Base-by-base conservation (phyloP, 192 early-diverging fungal genomes). In the Phlyctochytrium bullatum region DNA sequence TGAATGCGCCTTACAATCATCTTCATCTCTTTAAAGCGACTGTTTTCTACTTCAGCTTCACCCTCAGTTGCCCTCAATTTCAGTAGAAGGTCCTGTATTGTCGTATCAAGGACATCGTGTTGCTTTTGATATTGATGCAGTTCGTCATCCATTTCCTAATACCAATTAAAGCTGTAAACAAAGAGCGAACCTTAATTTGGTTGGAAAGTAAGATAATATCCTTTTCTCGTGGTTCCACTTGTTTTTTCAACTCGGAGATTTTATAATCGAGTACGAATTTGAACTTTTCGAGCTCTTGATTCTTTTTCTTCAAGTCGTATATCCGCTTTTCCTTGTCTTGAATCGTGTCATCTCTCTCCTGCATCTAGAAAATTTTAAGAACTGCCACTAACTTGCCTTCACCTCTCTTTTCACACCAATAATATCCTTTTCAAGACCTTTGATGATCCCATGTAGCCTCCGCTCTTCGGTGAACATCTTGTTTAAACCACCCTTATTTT, bases 231-330 rank as follows among this genome's bases (percentile, higher is more conserved):
- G 83, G 83, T 54, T 85, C 80, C 34, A 83, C 75, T 40, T 85
- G 83, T 61, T 85, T 85, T 31, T 75, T 71, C 17, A 85, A 58
- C 66, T 85, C 83, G n/a, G 79, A 50, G 32, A 85, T 79, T 62
- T 85, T 85, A 65, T 82, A 85, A 53, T 85, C 83, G 28, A 85
- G 68, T 12, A 85, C 83, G 66, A 85, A 85, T 61, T 85, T 85
- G 69, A 85, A 85, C 68, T 85, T 85, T 71, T 85, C 83, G 31
- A 85, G 74, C 61, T 85, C 83, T 59, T 85, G 81, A 56, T 85
- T 85, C 52, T 85, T 85, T 56, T 85, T 85, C 59, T 82, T 76
- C 20, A 85, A 56, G 62, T 85, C 83, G 54, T 79, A 83, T 59
- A 85, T 85, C 28, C 83, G 74, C 61, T 85, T 85, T 40, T 82